Base-by-base conservation (phyloP, 2,329 filamentous ascomycete species). In the Colletotrichum melonis region DNA sequence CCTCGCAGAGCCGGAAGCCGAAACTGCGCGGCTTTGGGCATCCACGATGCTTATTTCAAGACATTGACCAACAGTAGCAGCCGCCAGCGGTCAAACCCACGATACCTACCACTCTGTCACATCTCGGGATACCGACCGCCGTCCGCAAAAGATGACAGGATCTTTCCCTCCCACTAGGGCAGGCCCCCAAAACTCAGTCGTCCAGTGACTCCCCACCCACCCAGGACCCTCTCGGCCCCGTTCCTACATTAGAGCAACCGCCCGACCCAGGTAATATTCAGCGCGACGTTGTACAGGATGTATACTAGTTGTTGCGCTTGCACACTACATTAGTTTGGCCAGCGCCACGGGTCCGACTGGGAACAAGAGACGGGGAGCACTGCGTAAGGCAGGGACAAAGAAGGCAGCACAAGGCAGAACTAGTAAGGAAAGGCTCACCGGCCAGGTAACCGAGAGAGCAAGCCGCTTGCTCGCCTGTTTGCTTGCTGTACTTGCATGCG, bases 231-330 rank as follows among this genome's bases (percentile, higher is more conserved):
- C 35, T 65, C 52, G 55, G 46, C 70, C 70, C 70, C 70, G 70
- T 73, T 73, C 70, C 67, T 70, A 70, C 70, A 73, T 73, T 70
- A 69, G 56, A 70, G 22, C 56, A 70, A 38, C 70, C 60, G 55
- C 67, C 35, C 60, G 59, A 62, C 56, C 56, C 69, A 72, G 54
- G 64, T 63, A 32, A 26, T 72, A 30, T 49, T 14, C 56, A 55
- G 8, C 60, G 60, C 63, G 55, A 55, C 55, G 24, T 46, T 63
- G 58, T 24, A 57, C 65, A 35, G 24, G 32, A 32, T 59, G 52
- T 59, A 19, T 35, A 9, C 24, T 49, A 49, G 19, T 14, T 38
- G 6, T 35, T n/a, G 35, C 57, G 38, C 8, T 35, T n/a, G 35
- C 57, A 49, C 57, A 30, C 35, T 64, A 60, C 67, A 65, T 62